phyloP scores from a whole-genome alignment of 257 asterid species.

The Solanum chiquidenum region DNA sequence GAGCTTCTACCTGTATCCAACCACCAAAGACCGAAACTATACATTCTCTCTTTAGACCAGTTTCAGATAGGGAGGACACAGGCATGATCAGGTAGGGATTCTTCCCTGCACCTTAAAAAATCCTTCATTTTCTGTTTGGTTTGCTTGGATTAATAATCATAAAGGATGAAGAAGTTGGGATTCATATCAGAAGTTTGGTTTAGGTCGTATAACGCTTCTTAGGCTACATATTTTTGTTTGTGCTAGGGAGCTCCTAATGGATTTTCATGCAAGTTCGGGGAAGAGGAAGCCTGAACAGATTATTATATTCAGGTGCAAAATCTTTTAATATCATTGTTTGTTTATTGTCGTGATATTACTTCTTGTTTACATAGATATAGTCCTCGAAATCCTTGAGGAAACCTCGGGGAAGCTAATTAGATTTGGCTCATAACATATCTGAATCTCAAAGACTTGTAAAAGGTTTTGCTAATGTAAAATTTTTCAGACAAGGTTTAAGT shows the following conservation, averaged over 20 bases:
- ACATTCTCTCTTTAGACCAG: conserved; percentile 33
- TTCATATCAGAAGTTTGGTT: neutral
- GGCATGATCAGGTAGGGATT: conserved; percentile 28
- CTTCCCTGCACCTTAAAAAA: neutral
- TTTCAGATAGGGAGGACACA: conserved; percentile 24
- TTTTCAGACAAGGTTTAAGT: conserved; percentile 25
- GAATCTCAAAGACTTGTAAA: neutral
- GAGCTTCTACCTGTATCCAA: conserved; percentile 25
- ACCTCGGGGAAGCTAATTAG: neutral
- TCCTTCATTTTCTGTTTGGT: neutral
- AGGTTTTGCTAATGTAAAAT: neutral
- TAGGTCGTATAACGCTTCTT: neutral
- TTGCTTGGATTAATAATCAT: neutral
- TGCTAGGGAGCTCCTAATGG: conserved; percentile 38
- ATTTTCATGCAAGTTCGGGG: conserved; percentile 31
- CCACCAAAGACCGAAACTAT: conserved; percentile 26
- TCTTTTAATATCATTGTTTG: neutral
- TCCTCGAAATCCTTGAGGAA: neutral
- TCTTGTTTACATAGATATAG: neutral
- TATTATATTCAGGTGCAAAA: conserved; percentile 33
- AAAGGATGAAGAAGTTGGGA: neutral
- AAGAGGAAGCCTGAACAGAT: conserved; percentile 33
- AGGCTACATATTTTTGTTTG: neutral
- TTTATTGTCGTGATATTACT: neutral
- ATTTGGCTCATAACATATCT: neutral